Conservation (phyloP, 2,329 filamentous ascomycete species). For the Chaetomiaceae sp. region DNA sequence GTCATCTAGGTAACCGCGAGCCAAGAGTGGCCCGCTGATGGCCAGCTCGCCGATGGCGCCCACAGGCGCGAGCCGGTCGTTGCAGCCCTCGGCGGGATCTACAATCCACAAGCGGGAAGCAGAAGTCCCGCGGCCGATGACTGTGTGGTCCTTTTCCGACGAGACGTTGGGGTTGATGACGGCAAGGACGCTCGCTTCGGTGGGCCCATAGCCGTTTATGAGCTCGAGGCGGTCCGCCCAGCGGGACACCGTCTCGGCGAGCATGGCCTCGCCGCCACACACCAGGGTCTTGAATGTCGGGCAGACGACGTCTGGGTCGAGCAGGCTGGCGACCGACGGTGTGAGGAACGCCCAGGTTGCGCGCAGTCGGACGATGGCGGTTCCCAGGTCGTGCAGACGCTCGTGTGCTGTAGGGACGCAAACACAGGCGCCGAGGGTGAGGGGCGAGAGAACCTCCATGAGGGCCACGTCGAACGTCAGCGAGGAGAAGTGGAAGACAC, state of each 20-base stretch:
- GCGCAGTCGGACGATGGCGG: constrained; percentile 25
- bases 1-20: constrained; percentile 23
- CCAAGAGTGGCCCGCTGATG: constrained; percentile 21
- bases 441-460: constrained; percentile 23
- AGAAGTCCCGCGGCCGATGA: constrained; percentile 27
- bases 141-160: constrained; percentile 26
- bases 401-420: constrained; percentile 39
- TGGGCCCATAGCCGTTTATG: constrained; percentile 26
- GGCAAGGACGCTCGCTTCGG: constrained; percentile 21
- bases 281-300: constrained; percentile 27
- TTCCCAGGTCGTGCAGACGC: constrained; percentile 36
- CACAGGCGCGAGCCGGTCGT: constrained; percentile 22
- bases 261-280: constrained; percentile 30
- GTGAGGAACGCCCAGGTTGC: constrained; percentile 30
- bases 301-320: constrained; percentile 27
- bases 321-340: constrained; percentile 29
- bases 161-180: constrained; percentile 21
- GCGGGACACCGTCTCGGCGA: constrained; percentile 22
- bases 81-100: constrained; percentile 24
- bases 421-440: constrained; percentile 29
- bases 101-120: constrained; percentile 31
- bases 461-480: constrained; percentile 28
- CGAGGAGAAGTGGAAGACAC: constrained; percentile 21
- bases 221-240: constrained; percentile 27
- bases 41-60: constrained; percentile 24